Evolutionary conservation across 176 grass and related monocot species (phyloP).

Genomic region (Musa beccarii): DNA sequence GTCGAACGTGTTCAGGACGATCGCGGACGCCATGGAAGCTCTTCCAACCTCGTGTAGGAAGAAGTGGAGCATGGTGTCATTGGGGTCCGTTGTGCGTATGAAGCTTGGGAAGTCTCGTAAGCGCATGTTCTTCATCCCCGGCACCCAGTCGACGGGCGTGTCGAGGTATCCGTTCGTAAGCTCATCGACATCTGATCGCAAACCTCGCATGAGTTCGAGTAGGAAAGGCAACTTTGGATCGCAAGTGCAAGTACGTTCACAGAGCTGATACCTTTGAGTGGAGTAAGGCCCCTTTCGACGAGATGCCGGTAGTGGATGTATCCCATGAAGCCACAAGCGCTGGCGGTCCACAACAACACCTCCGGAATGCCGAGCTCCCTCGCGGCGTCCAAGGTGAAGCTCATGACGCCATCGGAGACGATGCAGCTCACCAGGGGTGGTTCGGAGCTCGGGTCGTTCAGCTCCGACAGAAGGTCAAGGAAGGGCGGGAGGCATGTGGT

Average conservation of each 20-base stretch:
- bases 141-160: not conserved
- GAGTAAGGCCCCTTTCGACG: not conserved
- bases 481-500: not conserved
- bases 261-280: not conserved
- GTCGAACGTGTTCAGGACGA: conserved; percentile 14
- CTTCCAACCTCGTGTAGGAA: not conserved
- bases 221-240: not conserved
- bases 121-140: conserved; percentile 5
- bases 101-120: conserved; percentile 11
- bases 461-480: not conserved
- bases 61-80: conserved; percentile 5
- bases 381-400: conserved; percentile 4
- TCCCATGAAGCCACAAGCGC: not conserved
- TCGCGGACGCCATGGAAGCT: not conserved
- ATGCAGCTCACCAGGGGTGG: not conserved
- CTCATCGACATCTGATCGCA: not conserved
- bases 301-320: conserved; percentile 1
- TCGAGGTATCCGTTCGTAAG: conserved; percentile 10
- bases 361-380: conserved; percentile 6
- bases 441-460: not conserved
- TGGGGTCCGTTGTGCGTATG: not conserved
- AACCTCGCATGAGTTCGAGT: not conserved
- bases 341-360: not conserved
- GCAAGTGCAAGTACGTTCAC: too few species aligned
- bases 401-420: conserved; percentile 14